Evolutionary conservation across 345 rosid species (phyloP), one percentile per base, ranked within the genome.

Genomic region (Acer campestre): DNA sequence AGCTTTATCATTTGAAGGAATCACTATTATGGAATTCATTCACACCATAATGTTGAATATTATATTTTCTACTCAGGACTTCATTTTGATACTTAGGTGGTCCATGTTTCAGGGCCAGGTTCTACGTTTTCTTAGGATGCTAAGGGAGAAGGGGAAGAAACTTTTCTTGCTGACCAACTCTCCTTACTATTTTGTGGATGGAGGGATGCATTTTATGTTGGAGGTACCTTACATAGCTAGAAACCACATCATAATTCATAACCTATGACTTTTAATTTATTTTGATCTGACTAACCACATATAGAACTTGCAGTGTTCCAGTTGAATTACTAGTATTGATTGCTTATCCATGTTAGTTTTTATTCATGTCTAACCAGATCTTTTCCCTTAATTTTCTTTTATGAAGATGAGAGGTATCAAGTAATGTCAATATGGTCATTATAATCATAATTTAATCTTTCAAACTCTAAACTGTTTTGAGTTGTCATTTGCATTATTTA

Each of bases 101-200:
- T 71, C 64, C 75, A 64, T 76, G 35, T 86, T 73, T 78, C 91
- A 93, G 98, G 88, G 88, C 55, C 88, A 87, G 76, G 79, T 89
- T 25, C 88, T 93, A 68, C 82, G 59, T 58, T 92, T 92, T 82
- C 89, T 95, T 35, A 90, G 84, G 80, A 89, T 90, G 90, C 82
- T 95, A 31, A 92, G 80, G 80, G 97, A 93, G 85, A 92, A 90
- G 71, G 99, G 98, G 72, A 95, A 93, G 94, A 95, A 92, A 78
- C 94, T 95, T 61, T 95, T 95, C 75, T 84, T 95, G 89, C 74
- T 95, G 84, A 95, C 98, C 8, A 95, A 93, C 86, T 95, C 99
- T 71, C 99, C 99, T 1, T 93, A 84, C 83, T 89, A 92, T 84
- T 95, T 95, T 84, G 97, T 93, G 42, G 97, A 95, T 87, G 97